Conservation (phyloP, 768 basidiomycete species). For the Panellus pusillus region DNA sequence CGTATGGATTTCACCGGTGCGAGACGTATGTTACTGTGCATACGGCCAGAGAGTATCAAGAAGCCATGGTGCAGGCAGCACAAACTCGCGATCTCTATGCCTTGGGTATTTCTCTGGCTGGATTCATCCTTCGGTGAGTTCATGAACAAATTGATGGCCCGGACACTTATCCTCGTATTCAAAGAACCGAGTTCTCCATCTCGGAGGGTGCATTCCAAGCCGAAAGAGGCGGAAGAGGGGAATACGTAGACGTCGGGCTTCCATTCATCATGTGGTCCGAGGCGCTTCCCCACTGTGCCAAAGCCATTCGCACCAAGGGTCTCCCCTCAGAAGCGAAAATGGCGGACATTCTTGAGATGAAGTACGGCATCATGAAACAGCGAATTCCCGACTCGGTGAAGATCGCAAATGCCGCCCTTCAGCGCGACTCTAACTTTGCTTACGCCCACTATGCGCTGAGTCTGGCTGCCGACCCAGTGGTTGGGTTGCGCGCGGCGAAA, state of each 20-base stretch:
- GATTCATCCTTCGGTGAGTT: conserved; percentile 40
- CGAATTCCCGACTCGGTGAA: conserved; percentile 49
- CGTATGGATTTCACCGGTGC: conserved; percentile 48
- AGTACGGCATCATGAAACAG: conserved; percentile 50
- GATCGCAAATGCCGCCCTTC: conserved; percentile 46
- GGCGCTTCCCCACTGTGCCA: conserved; percentile 58
- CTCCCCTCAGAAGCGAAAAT: conserved; percentile 44
- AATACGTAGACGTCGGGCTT: conserved; percentile 47
- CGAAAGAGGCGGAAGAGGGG: conserved; percentile 46
- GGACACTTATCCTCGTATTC: not conserved
- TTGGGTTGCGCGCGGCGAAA: conserved; percentile 63
- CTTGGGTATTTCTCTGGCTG: conserved; percentile 50
- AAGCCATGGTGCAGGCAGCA: conserved; percentile 51
- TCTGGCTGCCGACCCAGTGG: conserved; percentile 44
- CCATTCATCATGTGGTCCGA: conserved; percentile 63
- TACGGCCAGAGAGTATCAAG: conserved; percentile 45
- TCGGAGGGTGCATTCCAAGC: conserved; percentile 55
- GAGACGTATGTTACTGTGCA: conserved; percentile 47
- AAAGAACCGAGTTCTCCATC: conserved; percentile 58
- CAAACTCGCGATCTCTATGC: conserved; percentile 50
- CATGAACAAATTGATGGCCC: not conserved
- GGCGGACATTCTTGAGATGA: conserved; percentile 68
- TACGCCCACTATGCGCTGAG: conserved; percentile 68
- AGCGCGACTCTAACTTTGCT: conserved; percentile 57
- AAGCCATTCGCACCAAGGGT: conserved; percentile 49